Evolutionary conservation across 2,329 filamentous ascomycete species (phyloP).

Genomic region (Sclerotiophoma versabilis): DNA sequence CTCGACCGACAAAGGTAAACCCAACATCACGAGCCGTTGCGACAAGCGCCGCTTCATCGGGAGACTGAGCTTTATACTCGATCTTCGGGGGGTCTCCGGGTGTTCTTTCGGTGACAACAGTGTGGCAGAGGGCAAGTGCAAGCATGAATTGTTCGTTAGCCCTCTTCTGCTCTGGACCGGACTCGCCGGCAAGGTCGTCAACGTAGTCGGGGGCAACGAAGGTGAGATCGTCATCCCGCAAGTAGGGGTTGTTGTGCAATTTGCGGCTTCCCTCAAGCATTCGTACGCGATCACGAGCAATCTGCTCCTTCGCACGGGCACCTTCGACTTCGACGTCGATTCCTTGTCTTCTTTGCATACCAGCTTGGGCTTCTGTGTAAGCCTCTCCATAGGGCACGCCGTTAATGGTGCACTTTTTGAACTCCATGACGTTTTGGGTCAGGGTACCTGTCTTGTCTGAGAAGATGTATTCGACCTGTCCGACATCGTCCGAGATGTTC

Average conservation of each 20-base stretch:
- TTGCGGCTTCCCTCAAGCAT: conserved; percentile 77
- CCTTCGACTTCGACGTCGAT: conserved; percentile 84
- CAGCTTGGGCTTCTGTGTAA: conserved; percentile 95
- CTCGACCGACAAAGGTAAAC: conserved; percentile 86
- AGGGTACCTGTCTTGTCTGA: conserved; percentile 92
- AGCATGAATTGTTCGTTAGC: conserved; percentile 94
- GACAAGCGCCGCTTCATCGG: conserved; percentile 93
- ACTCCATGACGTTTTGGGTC: conserved; percentile 96
- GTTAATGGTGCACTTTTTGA: conserved; percentile 97
- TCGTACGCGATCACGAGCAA: conserved; percentile 75
- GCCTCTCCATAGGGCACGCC: conserved; percentile 96
- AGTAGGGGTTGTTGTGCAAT: conserved; percentile 87
- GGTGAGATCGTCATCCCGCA: conserved; percentile 87
- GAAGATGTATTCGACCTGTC: conserved; percentile 99
- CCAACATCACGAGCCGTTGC: conserved; percentile 94
- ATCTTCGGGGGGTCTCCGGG: conserved; percentile 92
- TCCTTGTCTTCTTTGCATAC: conserved; percentile 91
- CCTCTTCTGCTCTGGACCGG: conserved; percentile 75
- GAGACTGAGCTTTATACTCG: conserved; percentile 95
- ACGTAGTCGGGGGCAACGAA: conserved; percentile 93
- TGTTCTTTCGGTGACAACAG: conserved; percentile 87
- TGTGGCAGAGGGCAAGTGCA: conserved; percentile 92
- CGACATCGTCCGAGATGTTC: conserved; percentile 98
- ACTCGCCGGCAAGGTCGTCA: conserved; percentile 78
- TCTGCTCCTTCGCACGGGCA: conserved; percentile 75